Conservation (phyloP, 306 rosid genomes). For the Rubus idaeus region DNA sequence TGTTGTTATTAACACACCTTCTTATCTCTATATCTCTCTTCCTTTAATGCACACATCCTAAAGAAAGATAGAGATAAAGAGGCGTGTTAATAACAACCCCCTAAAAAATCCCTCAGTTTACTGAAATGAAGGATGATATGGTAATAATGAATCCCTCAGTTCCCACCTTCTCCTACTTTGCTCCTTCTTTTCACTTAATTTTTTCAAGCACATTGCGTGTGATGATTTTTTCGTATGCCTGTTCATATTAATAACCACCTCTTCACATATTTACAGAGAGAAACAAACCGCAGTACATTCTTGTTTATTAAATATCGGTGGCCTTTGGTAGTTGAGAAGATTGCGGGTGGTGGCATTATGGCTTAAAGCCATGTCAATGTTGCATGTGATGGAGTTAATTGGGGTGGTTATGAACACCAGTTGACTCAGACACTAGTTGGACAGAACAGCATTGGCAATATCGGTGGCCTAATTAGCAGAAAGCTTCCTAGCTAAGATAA, state of each 20-base stretch:
- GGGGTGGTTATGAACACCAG: constrained; percentile 45
- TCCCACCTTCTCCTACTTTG: background rate
- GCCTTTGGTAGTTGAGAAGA: constrained; percentile 35
- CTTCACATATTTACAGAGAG: background rate
- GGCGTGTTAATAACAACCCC: too few relatives aligned
- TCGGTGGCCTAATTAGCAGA: background rate
- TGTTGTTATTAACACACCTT: too few relatives aligned
- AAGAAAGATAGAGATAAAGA: too few relatives aligned
- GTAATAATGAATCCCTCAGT: background rate
- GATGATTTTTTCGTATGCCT: background rate
- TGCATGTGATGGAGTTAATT: constrained; percentile 68
- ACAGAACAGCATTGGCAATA: constrained; percentile 18
- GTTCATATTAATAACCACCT: too few relatives aligned
- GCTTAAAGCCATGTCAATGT: constrained; percentile 20
- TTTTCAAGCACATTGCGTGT: background rate
- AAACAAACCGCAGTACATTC: background rate
- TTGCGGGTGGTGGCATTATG: constrained; percentile 20
- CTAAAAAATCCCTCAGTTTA: background rate
- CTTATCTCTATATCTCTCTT: too few relatives aligned
- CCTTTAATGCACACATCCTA: too few relatives aligned
- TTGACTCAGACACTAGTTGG: constrained; percentile 12
- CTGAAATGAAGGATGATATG: background rate
- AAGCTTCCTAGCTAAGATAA: background rate
- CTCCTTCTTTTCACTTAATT: background rate
- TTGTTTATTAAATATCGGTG: constrained; percentile 12